A percentile compares a stretch with the other conserved stretches of the same genome.
Evolutionary conservation across 2,329 filamentous ascomycete species (phyloP).

Genomic region (Coniochaeta sp.): DNA sequence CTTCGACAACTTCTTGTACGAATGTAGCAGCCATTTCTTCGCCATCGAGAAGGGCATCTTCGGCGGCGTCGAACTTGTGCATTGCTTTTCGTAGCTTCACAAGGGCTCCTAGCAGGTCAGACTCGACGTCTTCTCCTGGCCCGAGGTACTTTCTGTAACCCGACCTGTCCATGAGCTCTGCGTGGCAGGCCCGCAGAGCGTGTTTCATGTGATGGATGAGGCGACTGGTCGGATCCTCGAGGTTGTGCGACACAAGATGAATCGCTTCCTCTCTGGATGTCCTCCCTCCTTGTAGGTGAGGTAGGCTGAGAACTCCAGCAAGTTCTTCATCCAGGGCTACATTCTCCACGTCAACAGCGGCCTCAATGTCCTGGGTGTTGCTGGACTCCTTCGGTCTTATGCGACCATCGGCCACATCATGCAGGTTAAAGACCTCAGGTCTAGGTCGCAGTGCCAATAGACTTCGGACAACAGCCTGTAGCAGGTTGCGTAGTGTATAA

Average conservation of each 20-base stretch:
- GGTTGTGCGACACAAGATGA: constrained; percentile 19
- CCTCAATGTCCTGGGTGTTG: neutral
- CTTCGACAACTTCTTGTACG: constrained; percentile 40
- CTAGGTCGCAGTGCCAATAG: constrained; percentile 40
- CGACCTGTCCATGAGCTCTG: constrained; percentile 45
- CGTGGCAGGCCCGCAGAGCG: constrained; percentile 38
- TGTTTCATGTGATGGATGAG: constrained; percentile 38
- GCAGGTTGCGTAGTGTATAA: constrained; percentile 40
- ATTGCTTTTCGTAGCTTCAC: constrained; percentile 33
- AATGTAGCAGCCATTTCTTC: constrained; percentile 35
- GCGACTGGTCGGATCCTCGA: constrained; percentile 38
- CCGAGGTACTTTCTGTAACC: constrained; percentile 40
- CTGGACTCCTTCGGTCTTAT: neutral
- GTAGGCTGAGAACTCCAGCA: neutral
- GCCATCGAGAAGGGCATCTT: constrained; percentile 37
- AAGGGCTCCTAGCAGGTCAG: constrained; percentile 30
- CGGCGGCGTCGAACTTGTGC: constrained; percentile 36
- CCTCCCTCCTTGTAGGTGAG: neutral
- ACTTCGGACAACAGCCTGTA: constrained; percentile 47
- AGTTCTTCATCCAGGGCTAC: neutral
- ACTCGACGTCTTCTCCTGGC: constrained; percentile 30
- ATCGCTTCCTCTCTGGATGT: constrained; percentile 31
- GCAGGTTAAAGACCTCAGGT: constrained; percentile 1
- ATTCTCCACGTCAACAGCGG: neutral
- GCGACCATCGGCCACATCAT: neutral